Percentiles rank a stretch among this genome's conserved stretches.
These are phyloP conservation scores for Paramecium pentaurelia DNA, from an alignment of 73 alveolate genomes.

Conservation along the genomic window DNA sequence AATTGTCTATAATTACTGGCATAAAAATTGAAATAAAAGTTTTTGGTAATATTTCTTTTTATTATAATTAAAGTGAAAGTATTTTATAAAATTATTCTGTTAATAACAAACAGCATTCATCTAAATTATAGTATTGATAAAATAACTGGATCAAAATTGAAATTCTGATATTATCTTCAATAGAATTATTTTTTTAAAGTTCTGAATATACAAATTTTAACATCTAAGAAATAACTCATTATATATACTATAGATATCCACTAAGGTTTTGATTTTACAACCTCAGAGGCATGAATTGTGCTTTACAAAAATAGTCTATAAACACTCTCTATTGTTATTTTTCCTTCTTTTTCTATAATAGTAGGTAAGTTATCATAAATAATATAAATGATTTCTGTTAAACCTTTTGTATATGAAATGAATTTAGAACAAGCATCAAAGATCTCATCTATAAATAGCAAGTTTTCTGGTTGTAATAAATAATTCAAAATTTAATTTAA, in stretches of 20 bases:
- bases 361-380: background rate
- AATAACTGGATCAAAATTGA: background rate
- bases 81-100: background rate
- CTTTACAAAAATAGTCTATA: background rate
- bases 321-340: background rate
- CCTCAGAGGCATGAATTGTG: background rate
- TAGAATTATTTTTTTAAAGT: background rate
- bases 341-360: background rate
- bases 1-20: constrained; percentile 2
- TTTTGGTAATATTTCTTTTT: background rate
- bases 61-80: background rate
- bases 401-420: background rate
- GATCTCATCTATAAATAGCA: background rate
- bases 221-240: background rate
- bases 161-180: background rate
- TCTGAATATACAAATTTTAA: background rate
- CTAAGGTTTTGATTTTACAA: constrained; percentile 11
- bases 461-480: background rate
- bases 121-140: background rate
- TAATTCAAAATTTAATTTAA: background rate
- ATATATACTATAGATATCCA: background rate
- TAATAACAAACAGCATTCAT: background rate
- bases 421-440: constrained; percentile 8
- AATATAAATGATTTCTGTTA: background rate
- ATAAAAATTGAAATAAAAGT: constrained; percentile 2